phyloP scores from a whole-genome alignment of 169 alveolate genomes.

The Cryptosporidium viatorum region DNA sequence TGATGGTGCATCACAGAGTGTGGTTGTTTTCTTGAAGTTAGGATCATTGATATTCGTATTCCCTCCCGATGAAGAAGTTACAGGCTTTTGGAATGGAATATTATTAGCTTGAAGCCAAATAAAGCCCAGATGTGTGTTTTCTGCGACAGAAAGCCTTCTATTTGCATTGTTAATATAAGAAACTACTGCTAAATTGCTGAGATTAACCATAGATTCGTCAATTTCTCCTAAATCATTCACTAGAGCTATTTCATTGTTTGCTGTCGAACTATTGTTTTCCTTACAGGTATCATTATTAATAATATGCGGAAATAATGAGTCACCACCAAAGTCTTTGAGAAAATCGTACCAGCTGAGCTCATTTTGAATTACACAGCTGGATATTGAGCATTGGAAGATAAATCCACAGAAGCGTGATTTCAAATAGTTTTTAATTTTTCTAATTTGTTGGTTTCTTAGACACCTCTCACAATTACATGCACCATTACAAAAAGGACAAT shows the following conservation, averaged over 20 bases:
- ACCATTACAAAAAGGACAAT: slow-evolving; percentile 70
- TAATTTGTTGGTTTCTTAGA: slow-evolving; percentile 59
- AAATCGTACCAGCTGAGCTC: slow-evolving; percentile 63
- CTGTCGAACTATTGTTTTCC: not conserved
- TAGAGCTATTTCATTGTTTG: not conserved
- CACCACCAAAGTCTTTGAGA: slow-evolving; percentile 48
- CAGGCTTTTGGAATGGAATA: slow-evolving; percentile 50
- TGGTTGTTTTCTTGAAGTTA: not conserved
- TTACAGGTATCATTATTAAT: not conserved
- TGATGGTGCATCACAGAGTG: not conserved
- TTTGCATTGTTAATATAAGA: slow-evolving; percentile 37
- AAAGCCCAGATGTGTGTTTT: slow-evolving; percentile 58
- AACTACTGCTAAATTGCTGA: slow-evolving; percentile 21
- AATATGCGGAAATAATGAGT: not conserved
- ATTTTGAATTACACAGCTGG: slow-evolving; percentile 16
- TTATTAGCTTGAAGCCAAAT: slow-evolving; percentile 68
- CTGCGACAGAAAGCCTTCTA: slow-evolving; percentile 39
- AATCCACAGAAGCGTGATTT: slow-evolving; percentile 51
- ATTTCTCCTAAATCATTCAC: slow-evolving; percentile 47
- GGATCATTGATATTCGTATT: not conserved
- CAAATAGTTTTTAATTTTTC: slow-evolving; percentile 60
- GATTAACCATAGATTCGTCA: slow-evolving; percentile 24
- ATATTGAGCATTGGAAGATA: slow-evolving; percentile 37
- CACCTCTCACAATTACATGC: slow-evolving; percentile 70
- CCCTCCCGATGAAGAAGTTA: not conserved